These are phyloP conservation scores for Pseudotsuga menziesii DNA, from an alignment of 75 land plant genomes.

Conservation along the genomic window DNA sequence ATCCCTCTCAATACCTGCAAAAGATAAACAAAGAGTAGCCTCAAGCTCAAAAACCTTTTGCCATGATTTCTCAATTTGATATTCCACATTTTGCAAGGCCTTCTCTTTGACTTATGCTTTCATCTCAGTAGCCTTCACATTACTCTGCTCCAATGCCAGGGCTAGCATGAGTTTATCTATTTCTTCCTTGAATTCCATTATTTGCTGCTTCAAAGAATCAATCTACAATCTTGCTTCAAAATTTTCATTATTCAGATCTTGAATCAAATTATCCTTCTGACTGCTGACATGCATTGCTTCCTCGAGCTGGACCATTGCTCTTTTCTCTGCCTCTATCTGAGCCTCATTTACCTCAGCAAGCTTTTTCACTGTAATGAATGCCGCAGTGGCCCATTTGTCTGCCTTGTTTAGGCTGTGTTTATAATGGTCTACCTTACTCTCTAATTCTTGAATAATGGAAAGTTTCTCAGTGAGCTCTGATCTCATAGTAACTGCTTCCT, in stretches of 20 bases:
- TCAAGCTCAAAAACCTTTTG: constrained; percentile 11
- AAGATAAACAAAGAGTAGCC: constrained; percentile 3
- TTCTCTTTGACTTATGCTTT: constrained; percentile 24
- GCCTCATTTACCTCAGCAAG: constrained; percentile 20
- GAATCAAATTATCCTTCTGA: constrained; percentile 24
- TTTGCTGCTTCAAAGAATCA: constrained; percentile 12
- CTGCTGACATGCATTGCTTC: constrained; percentile 13
- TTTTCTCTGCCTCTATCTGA: constrained; percentile 13
- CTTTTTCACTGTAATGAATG: constrained; percentile 50
- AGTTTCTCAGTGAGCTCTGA: constrained; percentile 22
- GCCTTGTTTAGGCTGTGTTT: constrained; percentile 22
- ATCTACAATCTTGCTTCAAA: constrained; percentile 24
- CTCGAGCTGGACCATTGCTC: constrained; percentile 12
- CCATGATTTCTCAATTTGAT: constrained; percentile 8
- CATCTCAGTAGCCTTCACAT: constrained; percentile 10
- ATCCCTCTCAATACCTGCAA: constrained; percentile 12
- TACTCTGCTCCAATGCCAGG: constrained; percentile 18
- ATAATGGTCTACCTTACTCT: constrained; percentile 13
- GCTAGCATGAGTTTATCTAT: constrained; percentile 10
- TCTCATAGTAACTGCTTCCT: constrained; percentile 22
- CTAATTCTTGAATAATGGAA: constrained; percentile 22
- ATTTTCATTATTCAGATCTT: constrained; percentile 11
- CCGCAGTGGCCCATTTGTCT: constrained; percentile 49
- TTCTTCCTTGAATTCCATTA: constrained; percentile 18
- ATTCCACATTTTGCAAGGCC: constrained; percentile 3